Percentiles rank a stretch among this genome's conserved stretches.
phyloP scores from a whole-genome alignment of 441 rosid species.

The Croton laevigatus region DNA sequence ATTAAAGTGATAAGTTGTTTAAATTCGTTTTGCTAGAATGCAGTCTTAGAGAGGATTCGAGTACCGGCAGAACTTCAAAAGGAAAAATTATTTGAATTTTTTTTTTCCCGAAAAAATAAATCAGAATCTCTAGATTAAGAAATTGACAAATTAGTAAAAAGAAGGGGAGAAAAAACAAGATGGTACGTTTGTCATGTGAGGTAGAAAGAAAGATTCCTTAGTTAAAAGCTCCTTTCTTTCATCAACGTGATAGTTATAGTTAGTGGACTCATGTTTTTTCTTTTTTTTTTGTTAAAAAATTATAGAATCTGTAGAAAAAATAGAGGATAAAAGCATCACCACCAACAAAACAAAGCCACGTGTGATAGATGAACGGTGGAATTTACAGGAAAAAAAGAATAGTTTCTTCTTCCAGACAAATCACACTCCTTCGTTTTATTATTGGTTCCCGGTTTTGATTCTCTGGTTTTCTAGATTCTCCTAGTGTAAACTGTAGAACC shows the following conservation, averaged over 20 bases:
- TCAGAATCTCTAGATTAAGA: too few species aligned
- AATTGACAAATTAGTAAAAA: not conserved
- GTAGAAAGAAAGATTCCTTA: slow-evolving; percentile 34
- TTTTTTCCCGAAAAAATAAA: too few species aligned
- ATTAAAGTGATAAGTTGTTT: too few species aligned
- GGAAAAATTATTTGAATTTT: too few species aligned
- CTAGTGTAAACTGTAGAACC: not conserved
- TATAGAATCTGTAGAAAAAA: not conserved
- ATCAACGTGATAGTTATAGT: not conserved
- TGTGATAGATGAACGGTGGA: slow-evolving; percentile 14
- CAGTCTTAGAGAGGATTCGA: too few species aligned
- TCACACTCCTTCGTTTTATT: not conserved
- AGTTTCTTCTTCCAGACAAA: slow-evolving; percentile 16
- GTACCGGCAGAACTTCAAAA: too few species aligned
- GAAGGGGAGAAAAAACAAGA: not conserved
- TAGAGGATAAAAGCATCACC: not conserved
- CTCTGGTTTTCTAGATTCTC: slow-evolving; percentile 20
- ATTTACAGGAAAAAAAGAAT: slow-evolving; percentile 13
- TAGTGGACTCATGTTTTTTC: too few species aligned
- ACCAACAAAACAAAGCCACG: slow-evolving; percentile 10
- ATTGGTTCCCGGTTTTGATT: not conserved
- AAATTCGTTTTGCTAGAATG: too few species aligned
- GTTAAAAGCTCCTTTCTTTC: slow-evolving; percentile 17
- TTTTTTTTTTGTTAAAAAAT: too few species aligned
- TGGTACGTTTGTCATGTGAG: slow-evolving; percentile 24